A percentile compares a stretch with the other conserved stretches of the same genome.
phyloP scores from a whole-genome alignment of 768 basidiomycete genomes.

The Auricularia cornea region DNA sequence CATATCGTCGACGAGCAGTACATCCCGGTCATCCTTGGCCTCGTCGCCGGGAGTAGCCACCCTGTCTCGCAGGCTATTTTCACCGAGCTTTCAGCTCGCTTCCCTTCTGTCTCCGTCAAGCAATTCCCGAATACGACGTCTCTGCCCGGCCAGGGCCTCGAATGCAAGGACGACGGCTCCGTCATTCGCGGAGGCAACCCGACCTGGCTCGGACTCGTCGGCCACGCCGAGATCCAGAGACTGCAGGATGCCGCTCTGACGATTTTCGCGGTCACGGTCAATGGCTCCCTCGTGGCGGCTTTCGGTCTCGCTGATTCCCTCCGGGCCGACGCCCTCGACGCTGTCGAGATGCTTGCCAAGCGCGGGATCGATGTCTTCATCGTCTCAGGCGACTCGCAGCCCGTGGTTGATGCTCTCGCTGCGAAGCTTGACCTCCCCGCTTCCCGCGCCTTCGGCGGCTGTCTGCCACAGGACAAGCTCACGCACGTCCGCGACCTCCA shows the following conservation, averaged over 20 bases:
- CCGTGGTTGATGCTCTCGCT: neutral
- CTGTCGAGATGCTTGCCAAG: neutral
- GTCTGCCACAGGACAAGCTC: neutral
- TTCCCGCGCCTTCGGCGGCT: neutral
- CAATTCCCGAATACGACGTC: slow-evolving; percentile 18
- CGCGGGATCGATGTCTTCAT: slow-evolving; percentile 1
- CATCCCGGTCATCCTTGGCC: slow-evolving; percentile 17
- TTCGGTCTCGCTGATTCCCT: slow-evolving; percentile 7
- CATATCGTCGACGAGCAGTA: neutral
- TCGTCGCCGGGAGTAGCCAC: slow-evolving; percentile 17
- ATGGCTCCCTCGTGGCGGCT: slow-evolving; percentile 3
- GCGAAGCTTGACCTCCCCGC: neutral
- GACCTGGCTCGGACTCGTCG: slow-evolving; percentile 23
- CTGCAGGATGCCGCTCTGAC: slow-evolving; percentile 2
- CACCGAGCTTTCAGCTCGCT: neutral
- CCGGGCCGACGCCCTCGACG: slow-evolving; percentile 1
- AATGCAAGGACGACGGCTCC: neutral
- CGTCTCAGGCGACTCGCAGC: neutral
- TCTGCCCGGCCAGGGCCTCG: slow-evolving; percentile 15
- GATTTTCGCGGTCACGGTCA: slow-evolving; percentile 7
- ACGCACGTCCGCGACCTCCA: neutral
- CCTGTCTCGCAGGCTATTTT: neutral
- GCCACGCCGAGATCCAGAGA: slow-evolving; percentile 18
- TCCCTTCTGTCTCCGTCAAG: neutral
- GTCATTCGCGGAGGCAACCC: slow-evolving; percentile 26